Conservation (phyloP, 768 basidiomycete genomes). For the Termitomyces sp. region DNA sequence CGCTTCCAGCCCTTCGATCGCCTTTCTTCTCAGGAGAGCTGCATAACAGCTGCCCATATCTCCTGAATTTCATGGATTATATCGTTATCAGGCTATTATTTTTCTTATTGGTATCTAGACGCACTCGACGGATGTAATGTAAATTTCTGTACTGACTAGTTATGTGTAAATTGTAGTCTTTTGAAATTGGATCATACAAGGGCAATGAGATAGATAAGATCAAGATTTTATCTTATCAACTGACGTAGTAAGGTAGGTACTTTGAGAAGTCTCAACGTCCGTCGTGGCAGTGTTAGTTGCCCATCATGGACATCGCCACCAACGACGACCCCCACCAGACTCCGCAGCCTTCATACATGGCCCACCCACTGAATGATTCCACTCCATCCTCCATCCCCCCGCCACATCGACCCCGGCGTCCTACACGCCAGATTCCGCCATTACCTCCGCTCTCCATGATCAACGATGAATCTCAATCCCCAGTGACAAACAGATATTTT, state of each 20-base stretch:
- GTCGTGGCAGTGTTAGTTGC: background rate
- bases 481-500: background rate
- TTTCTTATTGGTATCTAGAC: background rate
- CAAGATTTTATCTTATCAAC: constrained; percentile 9
- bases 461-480: constrained; percentile 6
- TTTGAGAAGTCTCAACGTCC: background rate
- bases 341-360: background rate
- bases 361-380: background rate
- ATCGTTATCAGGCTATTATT: constrained; percentile 5
- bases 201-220: constrained; percentile 3
- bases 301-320: constrained; percentile 4
- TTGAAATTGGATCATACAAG: background rate
- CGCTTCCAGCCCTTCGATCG: background rate
- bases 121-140: background rate
- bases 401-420: constrained; percentile 11
- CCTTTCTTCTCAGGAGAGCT: background rate
- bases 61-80: constrained; percentile 2
- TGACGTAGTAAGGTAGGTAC: constrained; percentile 5
- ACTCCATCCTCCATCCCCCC: background rate
- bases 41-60: constrained; percentile 8
- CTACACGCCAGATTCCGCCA: constrained; percentile 13
- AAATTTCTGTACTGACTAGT: background rate
- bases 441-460: constrained; percentile 2
- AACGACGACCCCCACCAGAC: constrained; percentile 1
- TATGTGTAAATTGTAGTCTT: background rate